phyloP scores from a whole-genome alignment of 139 green algal genomes.

The Chlamydomonas applanata region DNA sequence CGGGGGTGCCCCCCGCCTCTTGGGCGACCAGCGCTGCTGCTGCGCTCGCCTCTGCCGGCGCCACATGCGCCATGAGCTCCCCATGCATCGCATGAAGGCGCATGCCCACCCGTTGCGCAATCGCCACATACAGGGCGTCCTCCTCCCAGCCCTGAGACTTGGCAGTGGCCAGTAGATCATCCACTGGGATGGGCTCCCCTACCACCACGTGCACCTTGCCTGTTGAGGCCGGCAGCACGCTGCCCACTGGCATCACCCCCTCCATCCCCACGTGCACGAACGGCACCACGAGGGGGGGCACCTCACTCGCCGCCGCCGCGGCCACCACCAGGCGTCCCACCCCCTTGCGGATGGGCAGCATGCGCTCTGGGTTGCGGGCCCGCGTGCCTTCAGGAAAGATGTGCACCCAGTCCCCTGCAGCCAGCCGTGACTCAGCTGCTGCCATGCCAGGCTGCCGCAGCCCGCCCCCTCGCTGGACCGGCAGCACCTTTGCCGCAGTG shows the following conservation, averaged over 20 bases:
- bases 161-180: conserved; percentile 49
- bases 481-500: conserved; percentile 77
- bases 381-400: conserved; percentile 92
- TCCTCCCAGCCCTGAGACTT: conserved; percentile 44
- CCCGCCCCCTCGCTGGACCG: conserved; percentile 81
- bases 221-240: conserved; percentile 57
- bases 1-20: no score
- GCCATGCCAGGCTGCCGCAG: conserved; percentile 76
- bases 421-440: conserved; percentile 60
- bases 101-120: conserved; percentile 38
- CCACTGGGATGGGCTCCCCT: conserved; percentile 66
- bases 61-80: no score
- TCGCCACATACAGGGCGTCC: conserved; percentile 46
- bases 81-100: conserved; percentile 20
- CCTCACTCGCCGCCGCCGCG: neutral
- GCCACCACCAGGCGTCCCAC: conserved; percentile 73
- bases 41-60: no score
- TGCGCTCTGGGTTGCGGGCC: conserved; percentile 36
- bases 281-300: conserved; percentile 75
- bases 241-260: conserved; percentile 65
- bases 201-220: conserved; percentile 66
- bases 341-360: conserved; percentile 70
- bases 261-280: conserved; percentile 90
- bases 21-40: no score
- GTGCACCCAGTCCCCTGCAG: conserved; percentile 84